These are phyloP conservation scores for Lepraria neglecta DNA, from an alignment of 495 filamentous ascomycete species.

Conservation along the genomic window DNA sequence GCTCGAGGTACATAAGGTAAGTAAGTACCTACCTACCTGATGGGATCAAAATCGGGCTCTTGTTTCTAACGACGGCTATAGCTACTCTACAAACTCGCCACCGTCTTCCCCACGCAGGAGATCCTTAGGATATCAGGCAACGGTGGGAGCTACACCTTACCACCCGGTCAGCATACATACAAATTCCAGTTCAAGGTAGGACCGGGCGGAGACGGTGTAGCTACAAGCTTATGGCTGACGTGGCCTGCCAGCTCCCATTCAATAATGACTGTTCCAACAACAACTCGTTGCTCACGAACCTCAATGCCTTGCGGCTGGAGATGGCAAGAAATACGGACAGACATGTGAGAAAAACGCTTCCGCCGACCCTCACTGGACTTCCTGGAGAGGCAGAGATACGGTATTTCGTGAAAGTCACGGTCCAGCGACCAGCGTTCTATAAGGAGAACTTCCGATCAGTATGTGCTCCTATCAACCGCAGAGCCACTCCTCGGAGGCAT, in stretches of 20 bases:
- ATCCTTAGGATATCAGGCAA: constrained; percentile 42
- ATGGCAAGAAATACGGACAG: constrained; percentile 47
- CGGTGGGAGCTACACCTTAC: constrained; percentile 54
- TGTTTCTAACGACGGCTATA: constrained; percentile 30
- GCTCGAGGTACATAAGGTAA: constrained; percentile 73
- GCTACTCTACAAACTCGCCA: constrained; percentile 60
- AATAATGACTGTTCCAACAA: constrained; percentile 74
- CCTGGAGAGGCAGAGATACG: constrained; percentile 78
- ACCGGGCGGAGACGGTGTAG: no score
- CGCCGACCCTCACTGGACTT: constrained; percentile 77
- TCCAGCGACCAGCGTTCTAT: constrained; percentile 73
- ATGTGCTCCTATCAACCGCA: constrained; percentile 24
- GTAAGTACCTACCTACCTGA: constrained; percentile 17
- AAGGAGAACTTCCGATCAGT: constrained; percentile 74
- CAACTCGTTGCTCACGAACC: constrained; percentile 52
- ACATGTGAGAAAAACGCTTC: constrained; percentile 82
- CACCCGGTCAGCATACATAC: constrained; percentile 76
- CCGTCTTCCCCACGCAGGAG: constrained; percentile 56
- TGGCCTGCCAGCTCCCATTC: constrained; percentile 58
- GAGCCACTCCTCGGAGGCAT: neutral
- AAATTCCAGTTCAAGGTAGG: constrained; percentile 80
- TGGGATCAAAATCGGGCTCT: neutral
- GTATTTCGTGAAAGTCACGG: constrained; percentile 89
- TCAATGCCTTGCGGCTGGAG: constrained; percentile 53
- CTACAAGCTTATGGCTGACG: neutral